Conservation (phyloP, 495 filamentous ascomycete species). For the Sabuloglossum arenarium region DNA sequence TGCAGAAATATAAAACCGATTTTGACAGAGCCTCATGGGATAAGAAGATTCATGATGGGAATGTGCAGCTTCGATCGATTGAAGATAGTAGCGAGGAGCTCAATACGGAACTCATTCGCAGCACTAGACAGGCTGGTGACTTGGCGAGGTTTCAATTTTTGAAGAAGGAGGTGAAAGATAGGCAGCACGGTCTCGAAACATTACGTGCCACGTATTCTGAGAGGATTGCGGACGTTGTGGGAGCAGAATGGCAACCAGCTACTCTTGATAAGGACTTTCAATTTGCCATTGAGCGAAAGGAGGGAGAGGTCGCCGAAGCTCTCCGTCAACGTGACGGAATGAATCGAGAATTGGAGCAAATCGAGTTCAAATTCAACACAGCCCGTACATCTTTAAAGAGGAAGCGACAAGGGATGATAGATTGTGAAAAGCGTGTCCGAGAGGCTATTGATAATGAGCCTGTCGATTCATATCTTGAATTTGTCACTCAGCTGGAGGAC, state of each 20-base stretch:
- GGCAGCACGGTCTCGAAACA: slow-evolving; percentile 48
- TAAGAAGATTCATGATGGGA: slow-evolving; percentile 36
- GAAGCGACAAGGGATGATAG: slow-evolving; percentile 40
- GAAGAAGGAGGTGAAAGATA: slow-evolving; percentile 52
- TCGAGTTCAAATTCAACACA: slow-evolving; percentile 56
- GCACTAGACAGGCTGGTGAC: slow-evolving; percentile 54
- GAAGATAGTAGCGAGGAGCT: slow-evolving; percentile 48
- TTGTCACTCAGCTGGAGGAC: slow-evolving; percentile 33
- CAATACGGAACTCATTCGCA: slow-evolving; percentile 56
- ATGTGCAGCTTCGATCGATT: slow-evolving; percentile 37
- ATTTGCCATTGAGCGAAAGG: slow-evolving; percentile 32
- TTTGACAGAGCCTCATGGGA: slow-evolving; percentile 44
- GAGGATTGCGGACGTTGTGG: slow-evolving; percentile 40
- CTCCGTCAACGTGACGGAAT: slow-evolving; percentile 46
- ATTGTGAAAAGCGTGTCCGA: slow-evolving; percentile 28
- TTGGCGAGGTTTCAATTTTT: slow-evolving; percentile 59
- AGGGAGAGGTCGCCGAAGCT: slow-evolving; percentile 31
- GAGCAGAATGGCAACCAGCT: slow-evolving; percentile 41
- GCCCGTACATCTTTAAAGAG: slow-evolving; percentile 36
- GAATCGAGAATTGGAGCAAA: slow-evolving; percentile 51
- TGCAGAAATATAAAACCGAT: slow-evolving; percentile 39
- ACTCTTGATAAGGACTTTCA: slow-evolving; percentile 57
- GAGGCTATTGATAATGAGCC: slow-evolving; percentile 33
- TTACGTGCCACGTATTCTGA: slow-evolving; percentile 54
- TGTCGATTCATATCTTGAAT: slow-evolving; percentile 25